These are phyloP conservation scores for Aspergillus aculeatinus DNA, from an alignment of 2,329 filamentous ascomycete species.

Conservation along the genomic window DNA sequence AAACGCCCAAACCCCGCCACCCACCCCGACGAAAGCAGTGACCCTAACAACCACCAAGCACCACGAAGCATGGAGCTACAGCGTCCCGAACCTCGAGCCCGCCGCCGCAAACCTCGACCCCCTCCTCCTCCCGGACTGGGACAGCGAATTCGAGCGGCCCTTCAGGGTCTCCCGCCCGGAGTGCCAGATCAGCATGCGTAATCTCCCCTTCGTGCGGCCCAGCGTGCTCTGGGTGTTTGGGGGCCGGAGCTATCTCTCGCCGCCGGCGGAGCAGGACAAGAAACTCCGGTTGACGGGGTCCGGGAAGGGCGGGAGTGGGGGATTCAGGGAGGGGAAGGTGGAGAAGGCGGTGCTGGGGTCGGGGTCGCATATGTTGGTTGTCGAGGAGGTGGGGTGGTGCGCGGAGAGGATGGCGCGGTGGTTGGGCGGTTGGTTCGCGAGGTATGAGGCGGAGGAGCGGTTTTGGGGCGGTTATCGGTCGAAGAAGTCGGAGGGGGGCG, in stretches of 20 bases:
- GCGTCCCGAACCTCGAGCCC: conserved; percentile 13
- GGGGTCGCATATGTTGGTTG: conserved; percentile 14
- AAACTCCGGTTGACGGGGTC: conserved; percentile 23
- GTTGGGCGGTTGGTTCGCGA: conserved; percentile 16
- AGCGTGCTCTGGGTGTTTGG: conserved; percentile 27
- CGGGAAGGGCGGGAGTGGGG: conserved; percentile 25
- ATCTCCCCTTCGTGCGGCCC: conserved; percentile 24
- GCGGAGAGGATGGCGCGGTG: conserved; percentile 18
- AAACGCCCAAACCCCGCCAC: neutral
- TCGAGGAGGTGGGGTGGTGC: conserved; percentile 22
- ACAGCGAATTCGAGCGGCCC: conserved; percentile 12
- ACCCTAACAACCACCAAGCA: conserved; percentile 73
- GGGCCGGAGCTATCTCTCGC: conserved; percentile 18
- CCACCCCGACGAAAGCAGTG: conserved; percentile 36
- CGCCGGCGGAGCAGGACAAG: conserved; percentile 12
- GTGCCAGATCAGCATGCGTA: conserved; percentile 14
- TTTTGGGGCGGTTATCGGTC: conserved; percentile 18
- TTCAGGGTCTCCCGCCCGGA: conserved; percentile 19
- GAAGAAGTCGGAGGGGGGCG: conserved; percentile 17
- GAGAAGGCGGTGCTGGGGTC: conserved; percentile 16
- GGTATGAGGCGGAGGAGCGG: conserved; percentile 20
- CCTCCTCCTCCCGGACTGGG: conserved; percentile 19
- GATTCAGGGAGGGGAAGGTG: conserved; percentile 17
- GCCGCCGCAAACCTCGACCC: conserved; percentile 13
- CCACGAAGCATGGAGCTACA: conserved; percentile 58